Evolutionary conservation across 306 rosid species (phyloP).

Genomic region (Rosa rugosa): DNA sequence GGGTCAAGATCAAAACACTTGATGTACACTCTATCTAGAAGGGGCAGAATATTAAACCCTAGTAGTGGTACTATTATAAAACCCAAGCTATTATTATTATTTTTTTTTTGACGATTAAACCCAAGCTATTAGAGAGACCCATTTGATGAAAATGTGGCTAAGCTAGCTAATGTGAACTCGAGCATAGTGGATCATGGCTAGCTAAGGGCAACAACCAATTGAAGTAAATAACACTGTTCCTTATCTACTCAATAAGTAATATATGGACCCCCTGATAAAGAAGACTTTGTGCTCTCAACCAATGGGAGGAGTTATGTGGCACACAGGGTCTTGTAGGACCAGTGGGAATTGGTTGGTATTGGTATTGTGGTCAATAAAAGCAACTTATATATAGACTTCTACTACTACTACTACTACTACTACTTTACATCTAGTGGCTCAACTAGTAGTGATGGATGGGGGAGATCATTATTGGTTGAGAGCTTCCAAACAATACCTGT

Average conservation of each 20-base stretch:
- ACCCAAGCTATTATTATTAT: too few species aligned
- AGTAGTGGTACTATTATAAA: too few species aligned
- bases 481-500: not conserved
- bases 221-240: not conserved
- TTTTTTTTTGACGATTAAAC: too few species aligned
- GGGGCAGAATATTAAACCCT: not conserved
- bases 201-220: not conserved
- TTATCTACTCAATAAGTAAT: not conserved
- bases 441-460: not conserved
- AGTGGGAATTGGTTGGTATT: not conserved
- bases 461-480: not conserved
- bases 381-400: not conserved
- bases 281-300: not conserved
- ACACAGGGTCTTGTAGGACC: constrained; percentile 7
- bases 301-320: constrained; percentile 4
- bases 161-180: not conserved
- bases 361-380: constrained; percentile 2
- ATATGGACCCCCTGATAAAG: not conserved
- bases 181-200: not conserved
- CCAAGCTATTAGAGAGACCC: not conserved
- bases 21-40: constrained; percentile 8
- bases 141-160: not conserved
- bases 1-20: not conserved
- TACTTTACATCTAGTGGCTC: not conserved
- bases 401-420: too few species aligned